Percentiles rank a stretch among this genome's conserved stretches.
These are phyloP conservation scores for Didymella lethalis DNA, from an alignment of 2,329 filamentous ascomycete genomes.

Conservation along the genomic window DNA sequence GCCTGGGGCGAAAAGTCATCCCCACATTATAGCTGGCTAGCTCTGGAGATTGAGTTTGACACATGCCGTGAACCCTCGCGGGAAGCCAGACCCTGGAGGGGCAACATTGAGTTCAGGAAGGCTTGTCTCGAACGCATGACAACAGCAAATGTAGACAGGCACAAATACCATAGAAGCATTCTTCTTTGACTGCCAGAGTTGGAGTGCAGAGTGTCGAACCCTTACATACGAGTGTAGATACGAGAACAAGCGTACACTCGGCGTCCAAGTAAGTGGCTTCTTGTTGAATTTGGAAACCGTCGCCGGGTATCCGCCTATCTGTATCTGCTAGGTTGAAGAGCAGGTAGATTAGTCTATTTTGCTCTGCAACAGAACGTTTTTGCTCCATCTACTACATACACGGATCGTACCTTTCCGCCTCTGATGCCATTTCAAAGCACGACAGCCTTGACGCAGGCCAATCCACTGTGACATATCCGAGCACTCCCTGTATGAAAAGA, in stretches of 20 bases:
- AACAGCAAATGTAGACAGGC: not conserved
- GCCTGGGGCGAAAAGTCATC: not conserved
- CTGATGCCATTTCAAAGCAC: not conserved
- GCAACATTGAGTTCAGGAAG: conserved; percentile 3
- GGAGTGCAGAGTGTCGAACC: not conserved
- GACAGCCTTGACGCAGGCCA: not conserved
- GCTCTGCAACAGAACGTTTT: too few species aligned
- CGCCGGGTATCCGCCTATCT: too few species aligned
- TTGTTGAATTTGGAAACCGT: not conserved
- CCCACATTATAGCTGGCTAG: conserved; percentile 1
- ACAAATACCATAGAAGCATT: not conserved
- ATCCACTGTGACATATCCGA: not conserved
- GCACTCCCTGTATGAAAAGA: not conserved
- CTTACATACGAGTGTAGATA: not conserved
- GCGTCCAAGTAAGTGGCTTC: not conserved
- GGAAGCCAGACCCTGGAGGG: not conserved
- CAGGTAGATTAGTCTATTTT: too few species aligned
- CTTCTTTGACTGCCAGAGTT: not conserved
- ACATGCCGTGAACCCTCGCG: conserved; percentile 7
- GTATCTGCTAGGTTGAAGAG: too few species aligned
- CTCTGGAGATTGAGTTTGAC: conserved; percentile 11
- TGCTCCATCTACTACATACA: not conserved
- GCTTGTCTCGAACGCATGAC: conserved; percentile 1
- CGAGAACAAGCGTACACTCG: not conserved
- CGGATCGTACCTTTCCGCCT: not conserved